Evolutionary conservation across 2,329 filamentous ascomycete species (phyloP), one percentile per base, ranked within the genome.

Genomic region (Emergomyces orientalis): DNA sequence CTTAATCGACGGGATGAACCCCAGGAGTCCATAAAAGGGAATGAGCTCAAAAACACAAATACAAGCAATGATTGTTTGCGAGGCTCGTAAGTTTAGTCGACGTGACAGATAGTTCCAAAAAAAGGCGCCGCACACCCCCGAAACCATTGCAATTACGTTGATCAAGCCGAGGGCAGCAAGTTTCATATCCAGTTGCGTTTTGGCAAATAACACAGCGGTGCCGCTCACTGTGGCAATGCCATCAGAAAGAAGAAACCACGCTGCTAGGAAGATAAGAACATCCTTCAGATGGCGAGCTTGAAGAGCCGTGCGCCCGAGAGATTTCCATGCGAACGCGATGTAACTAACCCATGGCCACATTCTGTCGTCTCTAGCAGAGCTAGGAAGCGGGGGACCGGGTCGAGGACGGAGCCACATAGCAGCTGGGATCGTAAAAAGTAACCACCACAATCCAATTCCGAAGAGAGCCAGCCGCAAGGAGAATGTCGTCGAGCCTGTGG

Each of bases 191-290:
- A 99, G 80, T 66, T 91, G 86, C 0, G 93, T 97, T 77, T 97
- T 97, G 49, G 93, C 94, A 73, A 97, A 99, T 11, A 99, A 81
- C 34, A 97, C 91, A 0, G 94, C 94, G 0, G 94, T 97, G 17
- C 91, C 93, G 41, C 90, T 94, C 0, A 96, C 93, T 0, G 94
- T 97, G 8, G 94, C 94, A 66, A 97, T 91, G 51, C 90, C 91
- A 71, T 99, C 94, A 7, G 90, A 96, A 1, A 99, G 82, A 37
- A 99, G 82, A 73, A 99, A 97, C 94, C 94, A 99, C 6, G 90
- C 91, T 2, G 83, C 85, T 4, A 99, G 82, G 67, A 97, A 97
- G 0, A 97, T 82, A 17, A 94, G 80, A 1, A 96, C 86, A 68
- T 97, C 88, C 64, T 88, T 88, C 0, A 96, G 74, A 2, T 84